Conservation (phyloP, 192 early-diverging fungal genomes). For the Pilaira anomala region DNA sequence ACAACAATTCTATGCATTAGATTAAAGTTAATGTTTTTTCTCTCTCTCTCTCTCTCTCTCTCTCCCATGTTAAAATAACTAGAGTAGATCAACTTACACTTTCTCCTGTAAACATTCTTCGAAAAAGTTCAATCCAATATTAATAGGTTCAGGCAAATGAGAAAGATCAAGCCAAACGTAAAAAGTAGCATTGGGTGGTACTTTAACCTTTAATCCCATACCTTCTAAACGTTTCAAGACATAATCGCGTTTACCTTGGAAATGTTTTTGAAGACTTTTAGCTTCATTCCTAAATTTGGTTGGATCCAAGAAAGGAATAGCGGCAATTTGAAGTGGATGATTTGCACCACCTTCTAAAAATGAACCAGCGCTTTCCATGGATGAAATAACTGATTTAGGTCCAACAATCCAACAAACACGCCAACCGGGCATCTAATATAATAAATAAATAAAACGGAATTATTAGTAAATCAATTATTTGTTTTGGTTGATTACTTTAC, state of each 20-base stretch:
- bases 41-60: not conserved
- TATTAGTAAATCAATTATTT: not conserved
- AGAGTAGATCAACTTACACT: constrained; percentile 40
- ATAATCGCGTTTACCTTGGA: constrained; percentile 46
- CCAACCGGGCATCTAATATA: constrained; percentile 51
- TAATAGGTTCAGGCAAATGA: constrained; percentile 46
- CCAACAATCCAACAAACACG: constrained; percentile 55
- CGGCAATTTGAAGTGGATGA: constrained; percentile 50
- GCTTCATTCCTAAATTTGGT: constrained; percentile 39
- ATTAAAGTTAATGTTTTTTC: not conserved
- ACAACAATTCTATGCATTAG: constrained; percentile 20
- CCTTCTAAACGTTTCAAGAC: constrained; percentile 39
- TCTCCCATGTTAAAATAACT: not conserved
- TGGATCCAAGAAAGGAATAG: constrained; percentile 49
- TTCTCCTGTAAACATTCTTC: constrained; percentile 54
- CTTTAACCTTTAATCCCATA: constrained; percentile 40
- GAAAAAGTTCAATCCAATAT: constrained; percentile 52
- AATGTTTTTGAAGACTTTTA: constrained; percentile 44
- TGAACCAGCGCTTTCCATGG: constrained; percentile 46
- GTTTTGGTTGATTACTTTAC: constrained; percentile 2
- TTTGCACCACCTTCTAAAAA: constrained; percentile 56
- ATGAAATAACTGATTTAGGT: constrained; percentile 47
- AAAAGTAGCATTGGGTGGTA: constrained; percentile 51
- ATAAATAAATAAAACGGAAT: not conserved
- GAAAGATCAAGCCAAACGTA: constrained; percentile 54